Evolutionary conservation across 352 stramenopile species (phyloP).

Genomic region (Plasmopara muralis): DNA sequence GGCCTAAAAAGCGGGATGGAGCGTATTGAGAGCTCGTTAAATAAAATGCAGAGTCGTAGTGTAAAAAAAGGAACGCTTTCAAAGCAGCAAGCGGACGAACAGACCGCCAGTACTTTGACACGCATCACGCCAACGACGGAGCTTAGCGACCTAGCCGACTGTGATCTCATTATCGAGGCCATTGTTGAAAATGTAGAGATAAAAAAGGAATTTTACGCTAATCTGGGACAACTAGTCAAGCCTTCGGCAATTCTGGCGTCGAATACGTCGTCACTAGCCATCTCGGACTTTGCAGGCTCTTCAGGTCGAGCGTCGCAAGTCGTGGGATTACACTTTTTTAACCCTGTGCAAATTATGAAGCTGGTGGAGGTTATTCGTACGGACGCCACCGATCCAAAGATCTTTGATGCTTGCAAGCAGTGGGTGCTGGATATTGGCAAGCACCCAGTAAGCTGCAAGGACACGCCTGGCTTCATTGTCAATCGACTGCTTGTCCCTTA

Average conservation of each 20-base stretch:
- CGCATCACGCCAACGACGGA: constrained; percentile 89
- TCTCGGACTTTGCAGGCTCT: constrained; percentile 92
- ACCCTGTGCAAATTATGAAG: constrained; percentile 93
- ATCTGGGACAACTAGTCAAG: constrained; percentile 88
- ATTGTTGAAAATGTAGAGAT: constrained; percentile 96
- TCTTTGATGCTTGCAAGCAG: constrained; percentile 89
- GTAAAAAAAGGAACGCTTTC: constrained; percentile 89
- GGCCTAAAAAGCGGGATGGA: constrained; percentile 79
- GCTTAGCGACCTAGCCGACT: constrained; percentile 79
- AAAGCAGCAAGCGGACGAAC: constrained; percentile 59
- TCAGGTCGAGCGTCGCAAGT: constrained; percentile 89
- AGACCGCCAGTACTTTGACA: constrained; percentile 54
- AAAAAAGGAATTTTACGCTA: constrained; percentile 90
- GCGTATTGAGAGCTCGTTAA: constrained; percentile 89
- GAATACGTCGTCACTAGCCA: constrained; percentile 94
- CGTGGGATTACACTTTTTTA: constrained; percentile 99
- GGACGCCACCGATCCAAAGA: constrained; percentile 84
- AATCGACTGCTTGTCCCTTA: constrained; percentile 89
- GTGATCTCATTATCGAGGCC: constrained; percentile 96
- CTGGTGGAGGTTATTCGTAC: constrained; percentile 96
- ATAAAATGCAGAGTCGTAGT: constrained; percentile 74
- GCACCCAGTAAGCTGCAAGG: constrained; percentile 90
- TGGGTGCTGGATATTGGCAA: constrained; percentile 93
- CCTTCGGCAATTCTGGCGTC: constrained; percentile 92
- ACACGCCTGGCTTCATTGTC: constrained; percentile 98